Evolutionary conservation across 2,329 filamentous ascomycete species (phyloP), one percentile per base, ranked within the genome.

Genomic region (Cladophialophora chaetospira): DNA sequence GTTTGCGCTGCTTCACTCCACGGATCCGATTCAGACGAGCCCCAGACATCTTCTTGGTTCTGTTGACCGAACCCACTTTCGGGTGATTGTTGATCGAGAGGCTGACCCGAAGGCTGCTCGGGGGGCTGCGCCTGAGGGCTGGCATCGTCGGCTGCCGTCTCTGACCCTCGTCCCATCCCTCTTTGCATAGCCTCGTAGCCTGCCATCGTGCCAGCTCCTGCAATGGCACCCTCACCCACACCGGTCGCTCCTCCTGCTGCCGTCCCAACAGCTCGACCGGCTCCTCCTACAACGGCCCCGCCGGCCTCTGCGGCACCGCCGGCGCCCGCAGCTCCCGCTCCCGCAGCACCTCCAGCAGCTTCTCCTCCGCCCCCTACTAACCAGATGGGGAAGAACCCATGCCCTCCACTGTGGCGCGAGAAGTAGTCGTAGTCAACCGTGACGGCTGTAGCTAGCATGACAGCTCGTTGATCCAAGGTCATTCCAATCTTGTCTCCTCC

Each of bases 391-490:
- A 85, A 76, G 35, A 78, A 75, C 13, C 77, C 71, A 8, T 76
- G 75, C 2, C 72, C 68, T 15, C 73, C 69, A 51, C 80, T 83
- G 60, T 86, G 82, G 1, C 83, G 76, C 56, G 82, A 86, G 71
- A 87, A 87, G 69, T 87, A 87, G 67, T 87, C 84, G 58, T 86
- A 87, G 65, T 87, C 84, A 44, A 87, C 78, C 54, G 77, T 83
- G 10, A 87, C 83, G 5, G 84, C 84, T 0, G 84, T 85, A 8
- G 84, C 83, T 6, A 87, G 76, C 83, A 87, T 86, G 23, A 86
- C 78, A 2, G 84, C 84, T 51, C 84, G 77, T 68, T 87, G 83
- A 64, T 87, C 84, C 2, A 87, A 76, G 1, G 83, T 85, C 83
- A 87, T 85, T 3, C 81, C 82, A 1, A 73, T 72, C 13, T 54